phyloP scores from a whole-genome alignment of 805 yeast genomes.

The Diddensiella caesifluorescens region DNA sequence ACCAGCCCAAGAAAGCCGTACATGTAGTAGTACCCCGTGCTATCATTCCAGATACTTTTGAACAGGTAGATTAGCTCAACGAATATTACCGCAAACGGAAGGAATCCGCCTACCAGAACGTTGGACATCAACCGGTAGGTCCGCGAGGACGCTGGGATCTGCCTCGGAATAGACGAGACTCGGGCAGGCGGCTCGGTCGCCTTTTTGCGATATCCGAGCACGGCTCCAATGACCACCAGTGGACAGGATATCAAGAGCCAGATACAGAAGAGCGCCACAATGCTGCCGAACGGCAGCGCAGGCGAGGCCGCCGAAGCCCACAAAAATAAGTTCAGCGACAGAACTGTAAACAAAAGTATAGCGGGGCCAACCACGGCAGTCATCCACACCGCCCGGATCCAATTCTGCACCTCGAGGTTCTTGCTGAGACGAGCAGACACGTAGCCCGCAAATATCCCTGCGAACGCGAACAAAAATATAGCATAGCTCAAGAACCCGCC shows the following conservation, averaged over 20 bases:
- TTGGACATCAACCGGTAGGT: constrained; percentile 13
- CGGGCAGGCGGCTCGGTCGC: constrained; percentile 22
- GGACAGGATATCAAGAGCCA: constrained; percentile 70
- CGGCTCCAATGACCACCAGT: constrained; percentile 60
- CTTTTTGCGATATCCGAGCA: constrained; percentile 37
- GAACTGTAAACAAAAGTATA: constrained; percentile 43
- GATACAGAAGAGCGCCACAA: constrained; percentile 51
- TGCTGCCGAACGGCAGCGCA: constrained; percentile 75
- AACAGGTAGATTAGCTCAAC: constrained; percentile 70
- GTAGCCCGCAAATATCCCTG: constrained; percentile 73
- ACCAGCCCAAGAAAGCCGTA: constrained; percentile 72
- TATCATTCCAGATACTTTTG: constrained; percentile 74
- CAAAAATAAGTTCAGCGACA: constrained; percentile 59
- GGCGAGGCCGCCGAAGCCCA: constrained; percentile 73
- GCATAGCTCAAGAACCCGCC: constrained; percentile 64
- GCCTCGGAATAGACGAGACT: constrained; percentile 31
- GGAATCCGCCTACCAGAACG: constrained; percentile 50
- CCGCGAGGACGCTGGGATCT: constrained; percentile 25
- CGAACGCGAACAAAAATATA: constrained; percentile 52
- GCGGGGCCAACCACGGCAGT: constrained; percentile 31
- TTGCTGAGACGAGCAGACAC: constrained; percentile 60
- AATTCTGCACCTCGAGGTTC: constrained; percentile 40
- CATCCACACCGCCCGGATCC: constrained; percentile 30
- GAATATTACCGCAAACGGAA: constrained; percentile 77
- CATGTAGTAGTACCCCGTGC: constrained; percentile 70